A percentile compares a stretch with the other conserved stretches of the same genome.
Conservation (phyloP, 2,329 filamentous ascomycete genomes). For the Fusarium tupiense region DNA sequence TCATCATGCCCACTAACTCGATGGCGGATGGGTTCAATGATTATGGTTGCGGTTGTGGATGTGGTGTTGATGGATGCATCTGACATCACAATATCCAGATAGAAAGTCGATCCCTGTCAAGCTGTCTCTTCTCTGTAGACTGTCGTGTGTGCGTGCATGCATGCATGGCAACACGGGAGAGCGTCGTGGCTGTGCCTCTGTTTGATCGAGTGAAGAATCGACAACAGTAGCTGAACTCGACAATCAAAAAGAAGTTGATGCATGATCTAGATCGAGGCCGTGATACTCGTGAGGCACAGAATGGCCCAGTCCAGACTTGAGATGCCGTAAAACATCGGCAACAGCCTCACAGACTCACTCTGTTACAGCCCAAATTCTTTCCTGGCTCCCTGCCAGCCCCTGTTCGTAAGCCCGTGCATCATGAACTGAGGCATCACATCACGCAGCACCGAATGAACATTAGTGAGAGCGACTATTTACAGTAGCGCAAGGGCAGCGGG, state of each 20-base stretch:
- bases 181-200: constrained; percentile 30
- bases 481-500: constrained; percentile 13
- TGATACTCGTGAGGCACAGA: constrained; percentile 4
- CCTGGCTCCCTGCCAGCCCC: not conserved
- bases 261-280: constrained; percentile 7
- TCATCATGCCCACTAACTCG: not conserved
- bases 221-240: constrained; percentile 23
- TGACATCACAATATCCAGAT: constrained; percentile 27
- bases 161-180: constrained; percentile 7
- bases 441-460: constrained; percentile 12
- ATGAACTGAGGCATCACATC: constrained; percentile 13
- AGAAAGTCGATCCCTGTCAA: constrained; percentile 26
- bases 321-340: not conserved
- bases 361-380: not conserved
- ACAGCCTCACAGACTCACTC: constrained; percentile 1
- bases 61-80: constrained; percentile 12
- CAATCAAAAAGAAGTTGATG: not conserved
- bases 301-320: constrained; percentile 13
- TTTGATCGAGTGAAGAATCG: constrained; percentile 2
- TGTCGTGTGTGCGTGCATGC: not conserved
- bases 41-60: not conserved
- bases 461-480: constrained; percentile 34
- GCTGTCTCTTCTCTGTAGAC: constrained; percentile 27
- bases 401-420: not conserved
- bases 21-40: not conserved